Evolutionary conservation across 768 basidiomycete genomes (phyloP).

Genomic region (Pulveroboletus sp.): DNA sequence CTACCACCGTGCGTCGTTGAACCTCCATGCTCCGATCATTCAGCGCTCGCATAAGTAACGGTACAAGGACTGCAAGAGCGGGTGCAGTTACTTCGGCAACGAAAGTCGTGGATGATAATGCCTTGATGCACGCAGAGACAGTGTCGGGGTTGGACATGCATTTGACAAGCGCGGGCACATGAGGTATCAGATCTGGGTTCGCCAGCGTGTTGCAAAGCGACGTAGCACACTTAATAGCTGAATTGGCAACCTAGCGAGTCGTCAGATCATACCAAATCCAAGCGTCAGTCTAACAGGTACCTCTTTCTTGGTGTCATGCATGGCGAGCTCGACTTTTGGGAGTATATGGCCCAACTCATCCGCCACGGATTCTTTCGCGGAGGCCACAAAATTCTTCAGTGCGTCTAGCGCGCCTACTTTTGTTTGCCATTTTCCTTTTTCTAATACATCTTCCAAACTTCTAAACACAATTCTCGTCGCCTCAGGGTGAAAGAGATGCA

Average conservation of each 20-base stretch:
- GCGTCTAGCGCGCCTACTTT: conserved; percentile 93
- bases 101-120: conserved; percentile 90
- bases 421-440: conserved; percentile 87
- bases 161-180: conserved; percentile 84
- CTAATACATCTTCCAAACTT: conserved; percentile 66
- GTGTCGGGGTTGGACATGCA: conserved; percentile 90
- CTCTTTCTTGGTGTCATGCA: conserved; percentile 97
- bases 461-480: conserved; percentile 65
- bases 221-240: conserved; percentile 86
- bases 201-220: conserved; percentile 85
- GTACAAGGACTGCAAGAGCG: conserved; percentile 93
- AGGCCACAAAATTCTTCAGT: conserved; percentile 65
- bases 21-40: conserved; percentile 97
- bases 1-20: conserved; percentile 89
- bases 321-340: conserved; percentile 81
- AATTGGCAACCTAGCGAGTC: conserved; percentile 63
- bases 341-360: conserved; percentile 75
- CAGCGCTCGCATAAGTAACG: conserved; percentile 82
- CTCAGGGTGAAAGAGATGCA: conserved; percentile 83
- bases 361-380: conserved; percentile 74
- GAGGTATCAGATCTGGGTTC: conserved; percentile 88
- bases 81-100: conserved; percentile 96
- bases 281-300: conserved; percentile 36
- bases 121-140: conserved; percentile 91
- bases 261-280: conserved; percentile 7